Evolutionary conservation across 192 early-diverging fungal genomes (phyloP), one percentile per base, ranked within the genome.

Genomic region (Gryganskiella cystojenkinii): DNA sequence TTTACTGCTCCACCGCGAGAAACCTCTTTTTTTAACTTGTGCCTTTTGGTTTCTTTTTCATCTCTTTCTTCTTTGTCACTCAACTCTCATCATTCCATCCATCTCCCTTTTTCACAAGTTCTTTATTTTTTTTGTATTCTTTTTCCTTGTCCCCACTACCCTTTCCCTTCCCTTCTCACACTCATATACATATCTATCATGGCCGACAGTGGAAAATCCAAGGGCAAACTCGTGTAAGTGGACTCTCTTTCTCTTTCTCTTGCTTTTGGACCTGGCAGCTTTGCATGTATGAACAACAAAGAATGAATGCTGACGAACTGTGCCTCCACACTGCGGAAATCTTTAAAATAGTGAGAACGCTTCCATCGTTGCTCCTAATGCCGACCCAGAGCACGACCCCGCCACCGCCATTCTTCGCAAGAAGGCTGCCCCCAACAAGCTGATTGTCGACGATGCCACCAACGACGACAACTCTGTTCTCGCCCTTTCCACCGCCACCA

Each of bases 401-500:
- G 92, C 97, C 46, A 94, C 95, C 17, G 98, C 97, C 55, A 99
- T 99, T 76, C 85, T 99, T 56, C 95, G 95, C 75, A 92, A 93
- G 71, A 99, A 99, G 81, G 78, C 93, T 0, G 92, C 96, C 43
- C 95, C 95, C n/a, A 99, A 99, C 88, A 99, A 99, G 88, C 84
- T 99, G 54, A 93, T 99, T 85, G 95, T 99, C 30, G 98, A 98
- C 79, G 97, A 98, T 70, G 94, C 95, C 33, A 92, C 89, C 63
- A 98, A 92, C 78, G 97, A 98, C 72, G 98, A 99, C 85, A 98
- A 97, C 84, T 99, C 98, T 22, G 95, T 99, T 24, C 89, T 93
- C 59, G 86, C 92, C 42, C 85, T 99, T 58, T 93, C 91, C 43
- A 92, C 93, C 27, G 93, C 90, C 56, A 98, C 97, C 25, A 95